Evolutionary conservation across 1,284 basidiomycete species (phyloP).

Genomic region (Ceratorhiza oryzae-sativae): DNA sequence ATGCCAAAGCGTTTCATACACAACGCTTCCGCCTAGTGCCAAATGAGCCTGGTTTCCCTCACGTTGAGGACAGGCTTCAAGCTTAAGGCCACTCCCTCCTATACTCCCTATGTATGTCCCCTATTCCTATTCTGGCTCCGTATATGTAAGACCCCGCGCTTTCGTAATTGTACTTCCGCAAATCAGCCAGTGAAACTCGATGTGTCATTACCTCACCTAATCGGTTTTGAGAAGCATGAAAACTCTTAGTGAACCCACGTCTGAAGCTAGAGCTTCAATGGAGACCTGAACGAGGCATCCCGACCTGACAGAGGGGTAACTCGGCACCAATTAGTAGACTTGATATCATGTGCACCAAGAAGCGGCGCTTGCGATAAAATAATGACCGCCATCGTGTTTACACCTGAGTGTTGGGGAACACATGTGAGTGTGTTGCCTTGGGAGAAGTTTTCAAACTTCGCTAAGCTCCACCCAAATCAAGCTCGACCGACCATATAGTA

Average conservation of each 20-base stretch:
- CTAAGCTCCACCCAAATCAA: not conserved
- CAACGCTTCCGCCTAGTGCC: constrained; percentile 28
- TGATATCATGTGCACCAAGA: not conserved
- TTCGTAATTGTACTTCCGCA: not conserved
- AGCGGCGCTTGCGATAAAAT: not conserved
- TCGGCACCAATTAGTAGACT: not conserved
- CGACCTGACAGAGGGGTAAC: not conserved
- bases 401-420: not conserved
- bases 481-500: not conserved
- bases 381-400: no score
- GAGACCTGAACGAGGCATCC: not conserved
- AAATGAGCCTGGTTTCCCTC: not conserved
- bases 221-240: not conserved
- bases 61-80: not conserved
- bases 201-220: not conserved
- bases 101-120: not conserved
- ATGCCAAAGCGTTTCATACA: constrained; percentile 24
- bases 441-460: not conserved
- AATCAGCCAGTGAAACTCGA: not conserved
- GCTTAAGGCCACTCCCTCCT: no score
- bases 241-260: not conserved
- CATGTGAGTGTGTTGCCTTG: not conserved
- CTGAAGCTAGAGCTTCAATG: not conserved
- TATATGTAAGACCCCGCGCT: no score
- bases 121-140: no score